These are phyloP conservation scores for Linum tenue DNA, from an alignment of 345 rosid genomes.

Conservation along the genomic window DNA sequence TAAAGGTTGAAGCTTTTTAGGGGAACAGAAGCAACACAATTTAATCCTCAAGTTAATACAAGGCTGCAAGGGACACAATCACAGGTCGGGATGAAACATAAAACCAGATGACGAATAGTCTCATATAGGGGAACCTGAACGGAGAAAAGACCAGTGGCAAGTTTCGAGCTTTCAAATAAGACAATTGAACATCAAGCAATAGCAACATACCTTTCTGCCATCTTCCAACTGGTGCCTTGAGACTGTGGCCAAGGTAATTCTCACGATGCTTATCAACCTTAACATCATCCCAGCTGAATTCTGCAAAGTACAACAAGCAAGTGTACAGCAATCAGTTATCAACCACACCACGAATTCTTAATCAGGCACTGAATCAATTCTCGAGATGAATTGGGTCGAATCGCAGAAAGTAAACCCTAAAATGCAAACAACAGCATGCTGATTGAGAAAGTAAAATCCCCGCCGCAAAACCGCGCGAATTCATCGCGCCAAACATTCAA, in stretches of 20 bases:
- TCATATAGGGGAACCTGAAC: background rate
- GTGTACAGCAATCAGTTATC: background rate
- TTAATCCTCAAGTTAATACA: too few relatives aligned
- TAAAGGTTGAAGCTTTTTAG: background rate
- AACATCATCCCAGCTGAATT: constrained; percentile 89
- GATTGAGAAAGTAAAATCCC: background rate
- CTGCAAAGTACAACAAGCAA: constrained; percentile 31
- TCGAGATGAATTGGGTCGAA: background rate
- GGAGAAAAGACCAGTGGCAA: constrained; percentile 1
- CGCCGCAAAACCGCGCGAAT: too few relatives aligned
- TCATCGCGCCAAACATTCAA: too few relatives aligned
- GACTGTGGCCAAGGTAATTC: constrained; percentile 87
- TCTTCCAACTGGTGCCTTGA: constrained; percentile 95
- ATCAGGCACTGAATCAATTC: background rate
- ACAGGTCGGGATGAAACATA: too few relatives aligned
- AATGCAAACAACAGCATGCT: background rate
- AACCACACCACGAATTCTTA: background rate
- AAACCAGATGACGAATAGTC: background rate
- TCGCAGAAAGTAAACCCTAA: background rate
- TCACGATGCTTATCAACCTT: constrained; percentile 86
- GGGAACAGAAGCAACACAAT: background rate
- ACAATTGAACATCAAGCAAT: background rate
- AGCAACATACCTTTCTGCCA: constrained; percentile 78
- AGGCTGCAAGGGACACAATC: too few relatives aligned
- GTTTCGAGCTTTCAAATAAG: background rate